Conservation (phyloP, 192 early-diverging fungal species). For the Umbelopsis isabellina region DNA sequence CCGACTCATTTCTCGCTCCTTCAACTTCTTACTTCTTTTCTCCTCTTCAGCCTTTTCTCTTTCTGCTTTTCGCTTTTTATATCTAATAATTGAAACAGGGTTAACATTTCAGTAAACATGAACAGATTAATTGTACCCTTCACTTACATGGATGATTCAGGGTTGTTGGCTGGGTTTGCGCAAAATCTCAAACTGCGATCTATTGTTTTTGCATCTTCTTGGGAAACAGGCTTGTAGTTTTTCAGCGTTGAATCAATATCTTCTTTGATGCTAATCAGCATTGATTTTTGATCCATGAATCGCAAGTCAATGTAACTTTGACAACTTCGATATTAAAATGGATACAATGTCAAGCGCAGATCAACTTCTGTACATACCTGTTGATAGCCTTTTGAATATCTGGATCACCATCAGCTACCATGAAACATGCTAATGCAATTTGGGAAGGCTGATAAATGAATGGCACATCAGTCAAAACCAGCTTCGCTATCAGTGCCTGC, state of each 20-base stretch:
- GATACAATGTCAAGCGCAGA: not conserved
- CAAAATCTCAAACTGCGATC: constrained; percentile 67
- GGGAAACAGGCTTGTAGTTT: constrained; percentile 38
- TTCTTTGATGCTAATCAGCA: constrained; percentile 51
- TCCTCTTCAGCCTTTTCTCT: constrained; percentile 22
- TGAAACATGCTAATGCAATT: constrained; percentile 69
- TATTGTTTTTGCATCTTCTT: constrained; percentile 59
- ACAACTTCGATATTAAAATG: not conserved
- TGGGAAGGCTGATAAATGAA: constrained; percentile 79
- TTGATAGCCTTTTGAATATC: constrained; percentile 41
- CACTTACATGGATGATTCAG: constrained; percentile 61
- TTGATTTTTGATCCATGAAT: constrained; percentile 48
- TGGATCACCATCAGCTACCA: constrained; percentile 60
- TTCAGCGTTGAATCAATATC: constrained; percentile 54
- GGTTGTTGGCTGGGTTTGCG: constrained; percentile 77
- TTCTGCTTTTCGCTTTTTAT: constrained; percentile 29
- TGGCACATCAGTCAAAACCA: constrained; percentile 71
- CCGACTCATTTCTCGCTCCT: constrained; percentile 11
- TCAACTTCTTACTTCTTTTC: constrained; percentile 22
- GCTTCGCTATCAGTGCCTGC: constrained; percentile 54
- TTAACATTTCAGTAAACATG: not conserved
- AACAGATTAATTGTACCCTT: not conserved
- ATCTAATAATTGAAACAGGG: constrained; percentile 2
- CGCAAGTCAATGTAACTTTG: constrained; percentile 43
- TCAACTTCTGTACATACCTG: not conserved